These are phyloP conservation scores for Niebla homalea DNA, from an alignment of 495 filamentous ascomycete species.

Conservation along the genomic window DNA sequence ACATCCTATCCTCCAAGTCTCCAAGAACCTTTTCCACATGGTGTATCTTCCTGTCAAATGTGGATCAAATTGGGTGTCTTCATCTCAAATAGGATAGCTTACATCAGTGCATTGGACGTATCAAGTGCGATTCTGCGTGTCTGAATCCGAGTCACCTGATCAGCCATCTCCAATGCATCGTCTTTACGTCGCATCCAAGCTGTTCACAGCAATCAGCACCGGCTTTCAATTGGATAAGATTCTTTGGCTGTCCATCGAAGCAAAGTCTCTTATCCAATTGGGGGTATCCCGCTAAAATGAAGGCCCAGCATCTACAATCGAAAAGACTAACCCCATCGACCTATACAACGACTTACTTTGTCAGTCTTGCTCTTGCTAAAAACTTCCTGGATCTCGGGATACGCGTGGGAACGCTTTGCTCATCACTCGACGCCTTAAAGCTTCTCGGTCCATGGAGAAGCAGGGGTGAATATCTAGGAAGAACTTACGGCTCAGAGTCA, in stretches of 20 bases:
- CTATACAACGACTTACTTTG: too few species aligned
- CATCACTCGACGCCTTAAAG: too few species aligned
- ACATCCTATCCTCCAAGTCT: conserved; percentile 17
- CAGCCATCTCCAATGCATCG: conserved; percentile 12
- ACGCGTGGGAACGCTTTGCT: too few species aligned
- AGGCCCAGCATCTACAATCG: neutral
- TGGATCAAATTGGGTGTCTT: neutral
- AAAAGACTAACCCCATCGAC: conserved; percentile 5
- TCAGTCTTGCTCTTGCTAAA: too few species aligned
- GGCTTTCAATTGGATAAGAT: neutral
- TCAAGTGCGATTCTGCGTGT: conserved; percentile 15
- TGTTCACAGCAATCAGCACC: neutral
- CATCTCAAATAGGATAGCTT: neutral
- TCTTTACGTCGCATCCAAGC: conserved; percentile 15
- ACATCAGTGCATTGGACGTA: conserved; percentile 11
- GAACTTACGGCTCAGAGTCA: conserved; percentile 3
- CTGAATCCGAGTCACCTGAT: conserved; percentile 17
- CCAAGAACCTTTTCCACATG: conserved; percentile 11
- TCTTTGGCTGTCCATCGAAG: neutral
- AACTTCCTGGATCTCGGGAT: too few species aligned
- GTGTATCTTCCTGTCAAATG: conserved; percentile 8
- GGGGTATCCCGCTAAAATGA: neutral
- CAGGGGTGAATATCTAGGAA: too few species aligned
- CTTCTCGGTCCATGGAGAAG: too few species aligned
- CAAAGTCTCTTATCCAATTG: too few species aligned